Evolutionary conservation across 805 yeast species (phyloP), one percentile per base, ranked within the genome.

Genomic region (Nakazawaea pomicola): DNA sequence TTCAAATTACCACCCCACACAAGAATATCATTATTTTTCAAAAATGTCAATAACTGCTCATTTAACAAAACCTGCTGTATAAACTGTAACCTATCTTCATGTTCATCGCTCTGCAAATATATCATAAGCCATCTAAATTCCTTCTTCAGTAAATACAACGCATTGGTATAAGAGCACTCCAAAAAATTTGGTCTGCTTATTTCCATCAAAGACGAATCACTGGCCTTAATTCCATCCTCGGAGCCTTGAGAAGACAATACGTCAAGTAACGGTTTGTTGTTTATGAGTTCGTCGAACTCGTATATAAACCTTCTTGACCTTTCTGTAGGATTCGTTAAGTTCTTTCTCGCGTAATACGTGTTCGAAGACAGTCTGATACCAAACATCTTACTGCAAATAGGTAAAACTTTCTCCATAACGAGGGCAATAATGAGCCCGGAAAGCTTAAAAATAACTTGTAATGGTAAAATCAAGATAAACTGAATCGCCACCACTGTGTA

Each of bases 1-100:
- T 74, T 72, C 18, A 83, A 75, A 54, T 86, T 82, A 7, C 96
- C 96, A 31, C 90, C 95, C 98, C 98, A 91, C 2, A 86, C 61
- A 3, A 86, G 49, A 2, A 81, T 56, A 33, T 84, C 72, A 35
- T 70, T 72, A 16, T 73, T 71, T 16, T 61, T 62, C 40, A 78
- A 54, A 50, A 70, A 65, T 28, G 65, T 58, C 11, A 74, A 61
- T 40, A 85, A 76, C 19, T 57, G 59, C 2, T 67, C 70, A 44
- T 74, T 67, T 32, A 78, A 62, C 35, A 88, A 56, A 3, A 87
- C 70, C 9, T 70, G 69, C 11, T 68, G 58, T 36, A 80, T 72
- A 46, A 83, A 78, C 4, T 58, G 57, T 24, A 64, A 58, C 1
- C 80, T 67, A 38, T 78, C 77, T 44, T 84, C 89, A 55, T 85